Evolutionary conservation across 1,284 basidiomycete genomes (phyloP), one percentile per base, ranked within the genome.

Genomic region (Moesziomyces aphidis): DNA sequence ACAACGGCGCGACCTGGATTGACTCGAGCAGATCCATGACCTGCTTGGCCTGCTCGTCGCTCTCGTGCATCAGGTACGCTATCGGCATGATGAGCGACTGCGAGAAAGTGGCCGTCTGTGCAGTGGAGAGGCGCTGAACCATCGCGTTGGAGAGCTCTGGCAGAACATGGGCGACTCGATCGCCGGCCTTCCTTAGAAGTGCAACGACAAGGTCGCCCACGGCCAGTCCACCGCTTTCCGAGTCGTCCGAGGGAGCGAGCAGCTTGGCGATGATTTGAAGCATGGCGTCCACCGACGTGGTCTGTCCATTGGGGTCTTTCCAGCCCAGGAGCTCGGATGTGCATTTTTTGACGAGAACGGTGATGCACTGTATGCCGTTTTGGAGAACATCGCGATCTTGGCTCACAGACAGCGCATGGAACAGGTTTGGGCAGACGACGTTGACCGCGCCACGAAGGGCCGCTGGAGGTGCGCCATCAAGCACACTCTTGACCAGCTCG

Each of bases 121-220:
- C 95, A 0, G 88, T 90, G 4, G 88, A 87, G 87, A 99, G 92
- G 8, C 95, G 89, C 19, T 86, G 86, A 0, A 93, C 89, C 88
- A 99, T 91, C 1, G 93, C 94, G 55, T 90, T 89, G 48, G 97
- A 86, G 11, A 99, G 88, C 68, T 93, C 91, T 1, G 94, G 93
- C 45, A 98, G 88, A 3, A 95, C 92, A 1, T 93, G 90, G 2
- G 57, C 59, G 13, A 96, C 89, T 2, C 90, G 88, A 52, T 93
- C 91, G 17, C 91, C 91, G 0, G 91, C 91, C 62, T 89, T 89
- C 22, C 96, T 89, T 65, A 99, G 87, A 22, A 99, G 87, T 78
- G 97, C 94, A 70, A 97, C 92, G 80, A 99, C 93, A 46, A 99
- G 88, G 81, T 97, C 95, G 44, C 96, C 96, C 47, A 98, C 91